These are phyloP conservation scores for Cutaneotrichosporon sp. DNA, from an alignment of 1,284 basidiomycete species.

Conservation along the genomic window DNA sequence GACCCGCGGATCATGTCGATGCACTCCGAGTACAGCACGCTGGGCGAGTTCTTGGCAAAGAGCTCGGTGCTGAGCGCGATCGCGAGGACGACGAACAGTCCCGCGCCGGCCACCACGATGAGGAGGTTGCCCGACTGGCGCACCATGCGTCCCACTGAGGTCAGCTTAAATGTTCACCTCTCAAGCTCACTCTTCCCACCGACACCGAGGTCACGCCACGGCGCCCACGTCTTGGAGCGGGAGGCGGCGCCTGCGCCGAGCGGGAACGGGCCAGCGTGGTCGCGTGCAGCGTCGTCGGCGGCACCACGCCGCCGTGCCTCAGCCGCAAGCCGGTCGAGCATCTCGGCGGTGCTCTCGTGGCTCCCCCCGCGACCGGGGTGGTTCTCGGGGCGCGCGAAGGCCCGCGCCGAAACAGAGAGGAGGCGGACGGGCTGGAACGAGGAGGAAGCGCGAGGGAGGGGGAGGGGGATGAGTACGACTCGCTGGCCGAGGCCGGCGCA, in stretches of 20 bases:
- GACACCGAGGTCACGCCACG: slow-evolving; percentile 77
- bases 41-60: slow-evolving; percentile 89
- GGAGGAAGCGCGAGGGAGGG: not conserved
- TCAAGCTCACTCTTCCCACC: slow-evolving; percentile 72
- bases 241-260: slow-evolving; percentile 66
- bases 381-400: slow-evolving; percentile 1
- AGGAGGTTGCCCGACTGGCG: slow-evolving; percentile 76
- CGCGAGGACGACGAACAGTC: slow-evolving; percentile 74
- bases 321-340: slow-evolving; percentile 31
- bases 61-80: slow-evolving; percentile 85
- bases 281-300: slow-evolving; percentile 27
- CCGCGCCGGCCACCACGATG: slow-evolving; percentile 80
- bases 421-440: not conserved
- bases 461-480: not conserved
- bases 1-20: slow-evolving; percentile 80
- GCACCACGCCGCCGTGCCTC: slow-evolving; percentile 25
- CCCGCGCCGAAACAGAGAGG: not conserved
- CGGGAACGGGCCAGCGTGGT: slow-evolving; percentile 74
- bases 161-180: slow-evolving; percentile 8
- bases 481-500: slow-evolving; percentile 5
- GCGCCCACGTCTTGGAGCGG: slow-evolving; percentile 55
- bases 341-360: slow-evolving; percentile 29
- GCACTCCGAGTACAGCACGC: slow-evolving; percentile 81
- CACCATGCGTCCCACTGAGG: slow-evolving; percentile 71
- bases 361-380: slow-evolving; percentile 7